These are phyloP conservation scores for Daldinia childiae DNA, from an alignment of 495 filamentous ascomycete species.

Conservation along the genomic window DNA sequence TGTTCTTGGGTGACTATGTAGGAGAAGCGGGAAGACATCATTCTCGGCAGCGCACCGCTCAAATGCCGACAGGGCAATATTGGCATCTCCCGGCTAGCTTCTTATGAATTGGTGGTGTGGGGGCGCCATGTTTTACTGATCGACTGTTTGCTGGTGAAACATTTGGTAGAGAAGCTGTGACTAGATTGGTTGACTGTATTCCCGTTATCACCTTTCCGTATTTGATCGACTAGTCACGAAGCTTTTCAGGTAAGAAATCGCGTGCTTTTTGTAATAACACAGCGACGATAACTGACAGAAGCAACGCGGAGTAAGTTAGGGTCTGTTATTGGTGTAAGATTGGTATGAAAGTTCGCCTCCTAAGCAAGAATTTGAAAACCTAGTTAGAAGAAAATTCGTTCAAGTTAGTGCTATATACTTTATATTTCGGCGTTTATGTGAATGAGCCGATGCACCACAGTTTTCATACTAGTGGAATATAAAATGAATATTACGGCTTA, in stretches of 20 bases:
- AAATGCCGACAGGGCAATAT: slow-evolving; percentile 40
- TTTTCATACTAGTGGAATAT: slow-evolving; percentile 28
- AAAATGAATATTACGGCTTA: slow-evolving; percentile 33
- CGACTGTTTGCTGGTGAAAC: slow-evolving; percentile 38
- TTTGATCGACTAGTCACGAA: slow-evolving; percentile 27
- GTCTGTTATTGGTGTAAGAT: neutral
- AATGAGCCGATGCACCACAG: slow-evolving; percentile 1
- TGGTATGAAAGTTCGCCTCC: neutral
- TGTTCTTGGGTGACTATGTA: neutral
- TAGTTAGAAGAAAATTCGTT: neutral
- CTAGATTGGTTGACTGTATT: slow-evolving; percentile 33
- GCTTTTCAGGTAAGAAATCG: slow-evolving; percentile 27
- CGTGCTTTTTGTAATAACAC: slow-evolving; percentile 32
- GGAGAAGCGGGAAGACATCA: slow-evolving; percentile 3
- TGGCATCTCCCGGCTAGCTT: slow-evolving; percentile 24
- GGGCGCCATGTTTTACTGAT: slow-evolving; percentile 28
- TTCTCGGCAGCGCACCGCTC: slow-evolving; percentile 32
- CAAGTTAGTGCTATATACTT: neutral
- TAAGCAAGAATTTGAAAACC: neutral
- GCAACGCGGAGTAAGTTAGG: neutral
- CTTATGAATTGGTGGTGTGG: slow-evolving; percentile 35
- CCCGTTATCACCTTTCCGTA: slow-evolving; percentile 30
- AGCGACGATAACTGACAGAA: neutral
- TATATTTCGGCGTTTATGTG: neutral
- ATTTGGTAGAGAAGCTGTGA: slow-evolving; percentile 18